These are phyloP conservation scores for Neurospora sp. DNA, from an alignment of 495 filamentous ascomycete genomes.

Conservation along the genomic window DNA sequence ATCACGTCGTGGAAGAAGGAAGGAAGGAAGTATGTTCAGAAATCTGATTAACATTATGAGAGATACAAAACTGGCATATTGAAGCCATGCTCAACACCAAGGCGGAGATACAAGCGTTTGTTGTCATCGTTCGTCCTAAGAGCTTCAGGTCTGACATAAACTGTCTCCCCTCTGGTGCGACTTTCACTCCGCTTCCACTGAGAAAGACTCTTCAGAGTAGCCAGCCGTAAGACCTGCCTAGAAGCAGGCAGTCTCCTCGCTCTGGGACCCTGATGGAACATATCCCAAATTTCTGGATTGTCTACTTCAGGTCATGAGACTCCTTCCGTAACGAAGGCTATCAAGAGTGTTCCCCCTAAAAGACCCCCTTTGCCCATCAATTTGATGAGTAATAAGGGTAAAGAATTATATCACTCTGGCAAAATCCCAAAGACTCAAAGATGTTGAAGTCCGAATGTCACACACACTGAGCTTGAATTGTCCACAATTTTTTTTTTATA, in stretches of 20 bases:
- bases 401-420: not conserved
- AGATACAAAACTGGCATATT: not conserved
- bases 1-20: not conserved
- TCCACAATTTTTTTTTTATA: not conserved
- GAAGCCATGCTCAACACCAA: conserved; percentile 61
- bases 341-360: not conserved
- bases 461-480: not conserved
- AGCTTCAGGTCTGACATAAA: not conserved
- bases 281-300: not conserved
- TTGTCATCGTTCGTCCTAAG: not conserved
- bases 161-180: not conserved
- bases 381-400: not conserved
- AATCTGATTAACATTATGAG: not conserved
- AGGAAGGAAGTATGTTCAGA: not conserved
- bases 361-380: not conserved
- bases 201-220: not conserved
- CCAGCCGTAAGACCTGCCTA: too few relatives aligned
- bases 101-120: conserved; percentile 74
- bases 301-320: not conserved
- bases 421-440: not conserved
- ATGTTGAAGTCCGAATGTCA: not conserved
- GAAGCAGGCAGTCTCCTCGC: not conserved
- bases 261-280: not conserved
- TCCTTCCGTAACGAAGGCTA: not conserved
- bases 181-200: not conserved